Base-by-base conservation (phyloP, 2,329 filamentous ascomycete genomes). In the Diplodia sapinea region DNA sequence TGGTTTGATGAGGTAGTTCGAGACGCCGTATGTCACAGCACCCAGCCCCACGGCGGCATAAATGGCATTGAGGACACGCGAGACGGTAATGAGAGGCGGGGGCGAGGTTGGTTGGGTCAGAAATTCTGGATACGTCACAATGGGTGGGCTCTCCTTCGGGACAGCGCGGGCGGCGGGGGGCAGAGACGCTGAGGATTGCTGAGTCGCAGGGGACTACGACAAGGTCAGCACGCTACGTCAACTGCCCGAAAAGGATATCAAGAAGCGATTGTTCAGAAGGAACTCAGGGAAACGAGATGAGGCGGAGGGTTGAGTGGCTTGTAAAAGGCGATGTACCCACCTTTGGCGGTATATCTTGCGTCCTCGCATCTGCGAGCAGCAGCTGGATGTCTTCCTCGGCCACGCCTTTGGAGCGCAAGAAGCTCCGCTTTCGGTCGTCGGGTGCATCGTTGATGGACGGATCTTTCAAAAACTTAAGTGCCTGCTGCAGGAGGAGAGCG, bases 381-480 rank as follows among this genome's bases (percentile, higher is more conserved):
- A 82, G 81, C 71, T 91, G 82, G 69, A 96, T 92, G 69, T 94
- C 88, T 38, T 85, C 82, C 4, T 85, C 81, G 3, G 80, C 81
- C 8, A 97, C 81, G 3, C 92, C 92, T 77, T 97, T 97, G 62
- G 87, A 87, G 74, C 89, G 85, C 1, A 97, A 81, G 72, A 97
- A 97, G 8, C 86, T 85, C 23, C 86, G 82, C 81, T 96, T 96
- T 78, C 88, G 89, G 67, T 92, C 89, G 54, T 84, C 83, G 0
- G 90, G 83, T 40, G 90, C 88, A 77, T 89, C 82, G 68, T 86
- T 87, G 68, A 97, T 91, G 23, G 85, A 83, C 8, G 91, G 88
- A 69, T 96, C 90, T 62, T 91, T 83, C 4, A 97, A 85, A 75
- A 97, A 97, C 65, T 84, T 86, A 52, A 86, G 84, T 33, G 93